phyloP scores from a whole-genome alignment of 1,139 yeast genomes.

The Hanseniaspora uvarum region DNA sequence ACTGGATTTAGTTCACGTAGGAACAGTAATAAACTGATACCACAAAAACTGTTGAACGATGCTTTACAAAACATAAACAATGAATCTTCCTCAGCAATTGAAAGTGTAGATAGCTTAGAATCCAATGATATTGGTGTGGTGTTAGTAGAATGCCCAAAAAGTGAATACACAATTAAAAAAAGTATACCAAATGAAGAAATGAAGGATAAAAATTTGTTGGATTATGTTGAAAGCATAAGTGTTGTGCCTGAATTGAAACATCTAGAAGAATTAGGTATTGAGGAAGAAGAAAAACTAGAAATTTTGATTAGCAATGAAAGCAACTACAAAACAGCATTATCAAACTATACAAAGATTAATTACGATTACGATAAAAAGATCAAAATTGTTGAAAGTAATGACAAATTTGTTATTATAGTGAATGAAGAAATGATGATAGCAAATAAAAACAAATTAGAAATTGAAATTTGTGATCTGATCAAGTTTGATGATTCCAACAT shows the following conservation, averaged over 20 bases:
- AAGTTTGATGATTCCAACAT: not conserved
- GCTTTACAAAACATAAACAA: conserved; percentile 10
- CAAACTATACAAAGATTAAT: conserved; percentile 1
- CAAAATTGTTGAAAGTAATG: not conserved
- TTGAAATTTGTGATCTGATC: not conserved
- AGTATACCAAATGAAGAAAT: not conserved
- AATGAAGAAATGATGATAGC: not conserved
- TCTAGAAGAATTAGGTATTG: not conserved
- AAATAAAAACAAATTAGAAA: not conserved
- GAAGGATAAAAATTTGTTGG: conserved; percentile 3
- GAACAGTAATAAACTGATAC: conserved; percentile 1
- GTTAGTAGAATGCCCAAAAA: not conserved
- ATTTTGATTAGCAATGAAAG: not conserved
- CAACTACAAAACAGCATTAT: not conserved
- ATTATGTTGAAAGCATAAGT: not conserved
- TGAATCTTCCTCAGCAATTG: not conserved
- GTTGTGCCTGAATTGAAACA: not conserved
- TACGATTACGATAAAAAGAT: not conserved
- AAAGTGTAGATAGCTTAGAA: not conserved
- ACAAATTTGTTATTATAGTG: not conserved
- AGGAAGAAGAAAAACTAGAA: not conserved
- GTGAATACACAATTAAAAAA: not conserved
- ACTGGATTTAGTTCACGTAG: not conserved
- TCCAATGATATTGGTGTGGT: not conserved
- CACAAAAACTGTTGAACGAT: conserved; percentile 7